Conservation (phyloP, 2,329 filamentous ascomycete species). For the Xylariaceae sp. region DNA sequence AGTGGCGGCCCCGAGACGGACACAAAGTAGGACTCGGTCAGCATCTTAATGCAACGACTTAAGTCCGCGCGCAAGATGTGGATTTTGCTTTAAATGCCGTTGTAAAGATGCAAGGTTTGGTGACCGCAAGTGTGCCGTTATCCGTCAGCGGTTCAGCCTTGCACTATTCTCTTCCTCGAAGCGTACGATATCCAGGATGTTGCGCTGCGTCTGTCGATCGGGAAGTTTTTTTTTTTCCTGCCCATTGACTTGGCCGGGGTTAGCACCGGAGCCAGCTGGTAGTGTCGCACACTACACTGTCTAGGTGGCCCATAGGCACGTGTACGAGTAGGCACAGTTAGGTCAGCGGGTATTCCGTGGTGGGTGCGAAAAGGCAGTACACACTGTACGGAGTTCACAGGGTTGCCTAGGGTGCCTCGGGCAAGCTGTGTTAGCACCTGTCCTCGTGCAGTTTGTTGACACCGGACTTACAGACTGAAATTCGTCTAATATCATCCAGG, state of each 20-base stretch:
- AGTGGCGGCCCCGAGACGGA: conserved; percentile 53
- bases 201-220: no score
- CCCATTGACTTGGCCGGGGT: neutral
- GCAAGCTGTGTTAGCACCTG: no score
- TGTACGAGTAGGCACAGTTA: no score
- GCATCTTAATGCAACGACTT: conserved; percentile 37
- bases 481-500: no score
- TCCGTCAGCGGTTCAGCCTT: neutral
- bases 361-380: no score
- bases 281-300: neutral
- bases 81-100: neutral
- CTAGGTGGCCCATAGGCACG: no score
- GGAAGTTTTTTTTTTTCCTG: neutral
- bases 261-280: neutral
- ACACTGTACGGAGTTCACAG: no score
- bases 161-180: neutral
- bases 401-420: no score
- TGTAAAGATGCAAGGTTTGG: neutral
- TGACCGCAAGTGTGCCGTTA: neutral
- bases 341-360: no score
- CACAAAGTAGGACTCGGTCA: conserved; percentile 56
- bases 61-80: neutral
- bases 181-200: no score
- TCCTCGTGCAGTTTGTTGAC: no score
- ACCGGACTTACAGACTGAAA: no score